Percentiles rank a stretch among this genome's conserved stretches.
Evolutionary conservation across 2,329 filamentous ascomycete species (phyloP).

Genomic region (Verticillium zaregamsianum): DNA sequence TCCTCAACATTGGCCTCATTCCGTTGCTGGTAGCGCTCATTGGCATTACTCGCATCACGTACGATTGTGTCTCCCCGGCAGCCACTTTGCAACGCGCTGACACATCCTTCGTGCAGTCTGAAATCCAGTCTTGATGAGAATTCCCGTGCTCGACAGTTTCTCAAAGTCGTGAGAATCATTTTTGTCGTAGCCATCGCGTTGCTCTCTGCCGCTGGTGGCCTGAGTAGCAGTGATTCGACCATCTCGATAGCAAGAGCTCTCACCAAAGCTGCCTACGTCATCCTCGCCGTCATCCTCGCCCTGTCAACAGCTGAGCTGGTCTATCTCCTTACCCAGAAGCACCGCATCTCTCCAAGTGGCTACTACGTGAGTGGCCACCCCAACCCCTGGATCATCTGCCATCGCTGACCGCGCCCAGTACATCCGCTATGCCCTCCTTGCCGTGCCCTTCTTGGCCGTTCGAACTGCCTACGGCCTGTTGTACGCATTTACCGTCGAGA

Average conservation of each 20-base stretch:
- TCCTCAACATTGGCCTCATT: constrained; percentile 24
- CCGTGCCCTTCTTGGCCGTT: constrained; percentile 16
- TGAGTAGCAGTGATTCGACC: constrained; percentile 7
- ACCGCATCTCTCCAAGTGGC: constrained; percentile 12
- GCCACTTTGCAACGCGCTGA: background rate
- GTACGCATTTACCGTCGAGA: constrained; percentile 8
- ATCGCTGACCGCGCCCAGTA: background rate
- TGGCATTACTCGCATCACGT: constrained; percentile 21
- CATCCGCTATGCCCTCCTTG: constrained; percentile 13
- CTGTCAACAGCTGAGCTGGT: constrained; percentile 13
- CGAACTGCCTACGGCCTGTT: constrained; percentile 17
- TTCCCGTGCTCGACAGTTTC: constrained; percentile 12
- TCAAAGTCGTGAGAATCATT: constrained; percentile 10
- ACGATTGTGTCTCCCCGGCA: constrained; percentile 1
- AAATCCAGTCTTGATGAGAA: constrained; percentile 13
- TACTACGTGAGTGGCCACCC: constrained; percentile 5
- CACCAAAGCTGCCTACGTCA: constrained; percentile 16
- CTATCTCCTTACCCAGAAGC: constrained; percentile 10
- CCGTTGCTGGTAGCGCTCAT: constrained; percentile 20
- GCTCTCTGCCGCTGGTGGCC: constrained; percentile 15
- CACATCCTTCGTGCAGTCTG: constrained; percentile 7
- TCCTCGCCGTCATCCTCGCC: constrained; percentile 14
- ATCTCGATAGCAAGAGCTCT: constrained; percentile 9
- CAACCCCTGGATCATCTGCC: background rate
- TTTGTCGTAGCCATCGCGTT: constrained; percentile 13